Conservation (phyloP, 441 rosid species). For the Euphorbia schlechtendalii region DNA sequence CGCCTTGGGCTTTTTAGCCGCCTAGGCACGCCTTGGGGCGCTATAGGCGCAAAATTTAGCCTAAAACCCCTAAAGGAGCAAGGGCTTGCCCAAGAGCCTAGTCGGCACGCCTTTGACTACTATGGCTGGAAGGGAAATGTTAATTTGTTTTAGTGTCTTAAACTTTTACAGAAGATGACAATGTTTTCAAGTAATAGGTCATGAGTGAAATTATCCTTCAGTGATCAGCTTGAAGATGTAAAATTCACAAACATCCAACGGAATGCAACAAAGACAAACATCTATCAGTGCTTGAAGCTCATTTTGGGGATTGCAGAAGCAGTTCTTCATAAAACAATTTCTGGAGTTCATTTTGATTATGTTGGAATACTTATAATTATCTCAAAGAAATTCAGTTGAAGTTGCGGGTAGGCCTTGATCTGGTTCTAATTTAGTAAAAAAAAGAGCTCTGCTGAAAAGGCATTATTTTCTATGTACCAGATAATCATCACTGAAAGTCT, state of each 20-base stretch:
- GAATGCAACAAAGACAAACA: not conserved
- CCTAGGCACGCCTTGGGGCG: too few relatives aligned
- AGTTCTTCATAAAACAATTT: not conserved
- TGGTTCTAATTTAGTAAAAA: not conserved
- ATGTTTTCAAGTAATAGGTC: not conserved
- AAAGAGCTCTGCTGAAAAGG: not conserved
- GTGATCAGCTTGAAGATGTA: slow-evolving; percentile 5
- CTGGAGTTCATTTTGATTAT: not conserved
- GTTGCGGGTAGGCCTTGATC: not conserved
- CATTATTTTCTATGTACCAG: not conserved
- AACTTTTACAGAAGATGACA: not conserved
- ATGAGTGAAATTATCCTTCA: not conserved
- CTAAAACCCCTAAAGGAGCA: too few relatives aligned
- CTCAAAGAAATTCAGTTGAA: not conserved
- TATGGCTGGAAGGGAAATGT: not conserved
- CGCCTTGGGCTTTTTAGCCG: too few relatives aligned
- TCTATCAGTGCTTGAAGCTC: not conserved
- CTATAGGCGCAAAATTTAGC: too few relatives aligned
- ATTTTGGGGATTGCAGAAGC: not conserved
- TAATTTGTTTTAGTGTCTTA: too few relatives aligned
- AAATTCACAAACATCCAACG: not conserved
- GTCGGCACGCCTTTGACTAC: too few relatives aligned
- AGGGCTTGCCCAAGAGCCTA: too few relatives aligned
- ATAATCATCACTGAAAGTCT: too few relatives aligned
- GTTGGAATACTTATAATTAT: not conserved